Conservation (phyloP, 208 protist genomes). For the Trichomonas vaginalis region DNA sequence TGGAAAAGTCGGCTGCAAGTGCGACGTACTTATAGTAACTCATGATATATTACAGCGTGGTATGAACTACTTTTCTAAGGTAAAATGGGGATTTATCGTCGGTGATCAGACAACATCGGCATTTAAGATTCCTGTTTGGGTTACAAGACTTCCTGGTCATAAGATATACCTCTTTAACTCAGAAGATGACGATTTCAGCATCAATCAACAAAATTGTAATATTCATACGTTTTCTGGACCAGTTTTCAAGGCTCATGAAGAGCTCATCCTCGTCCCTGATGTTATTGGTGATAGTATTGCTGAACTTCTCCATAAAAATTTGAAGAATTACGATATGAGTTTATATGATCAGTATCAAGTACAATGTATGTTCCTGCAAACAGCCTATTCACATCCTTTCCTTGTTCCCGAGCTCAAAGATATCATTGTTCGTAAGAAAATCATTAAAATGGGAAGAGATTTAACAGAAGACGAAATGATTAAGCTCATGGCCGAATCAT, state of each 20-base stretch:
- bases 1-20: not conserved
- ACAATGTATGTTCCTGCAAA: not conserved
- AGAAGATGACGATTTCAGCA: not conserved
- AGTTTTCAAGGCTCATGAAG: not conserved
- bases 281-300: not conserved
- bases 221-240: not conserved
- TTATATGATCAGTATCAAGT: not conserved
- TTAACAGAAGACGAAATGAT: not conserved
- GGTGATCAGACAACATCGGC: not conserved
- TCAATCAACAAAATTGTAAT: not conserved
- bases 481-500: not conserved
- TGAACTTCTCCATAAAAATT: not conserved
- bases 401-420: not conserved
- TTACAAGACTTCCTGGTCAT: not conserved
- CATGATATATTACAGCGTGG: not conserved
- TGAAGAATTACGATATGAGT: not conserved
- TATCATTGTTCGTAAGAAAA: not conserved
- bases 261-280: not conserved
- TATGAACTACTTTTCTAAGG: not conserved
- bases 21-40: not conserved
- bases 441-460: not conserved
- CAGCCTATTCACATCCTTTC: not conserved
- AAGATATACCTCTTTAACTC: not conserved
- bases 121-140: not conserved
- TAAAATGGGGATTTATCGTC: not conserved